These are phyloP conservation scores for Colletotrichum tamarilloi DNA, from an alignment of 2,329 filamentous ascomycete species.

Conservation along the genomic window DNA sequence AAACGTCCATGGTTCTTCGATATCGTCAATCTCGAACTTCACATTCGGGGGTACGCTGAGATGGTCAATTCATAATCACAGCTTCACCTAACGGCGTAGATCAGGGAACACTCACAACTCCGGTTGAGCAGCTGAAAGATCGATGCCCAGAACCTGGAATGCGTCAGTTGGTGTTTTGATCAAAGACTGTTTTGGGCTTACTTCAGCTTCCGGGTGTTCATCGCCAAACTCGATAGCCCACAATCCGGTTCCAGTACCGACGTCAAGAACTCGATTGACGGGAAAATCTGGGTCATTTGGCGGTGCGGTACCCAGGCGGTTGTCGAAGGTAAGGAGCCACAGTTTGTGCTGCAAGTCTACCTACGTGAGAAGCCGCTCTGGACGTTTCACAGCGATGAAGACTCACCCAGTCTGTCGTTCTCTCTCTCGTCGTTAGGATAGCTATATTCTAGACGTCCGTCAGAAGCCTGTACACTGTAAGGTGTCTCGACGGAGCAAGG, in stretches of 20 bases:
- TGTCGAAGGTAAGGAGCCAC: background rate
- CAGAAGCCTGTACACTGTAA: background rate
- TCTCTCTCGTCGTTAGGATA: constrained; percentile 32
- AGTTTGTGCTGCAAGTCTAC: background rate
- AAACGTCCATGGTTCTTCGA: constrained; percentile 45
- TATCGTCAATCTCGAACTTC: constrained; percentile 53
- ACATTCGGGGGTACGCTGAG: constrained; percentile 49
- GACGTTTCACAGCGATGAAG: background rate
- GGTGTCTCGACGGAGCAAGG: background rate
- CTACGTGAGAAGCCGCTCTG: background rate
- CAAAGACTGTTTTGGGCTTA: background rate
- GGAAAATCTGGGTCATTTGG: constrained; percentile 13
- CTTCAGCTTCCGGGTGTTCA: constrained; percentile 38
- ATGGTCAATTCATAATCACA: background rate
- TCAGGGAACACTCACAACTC: constrained; percentile 53
- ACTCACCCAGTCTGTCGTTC: constrained; percentile 27
- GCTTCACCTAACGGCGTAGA: no score
- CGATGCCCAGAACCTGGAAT: constrained; percentile 39
- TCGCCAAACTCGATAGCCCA: constrained; percentile 47
- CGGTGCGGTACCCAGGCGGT: background rate
- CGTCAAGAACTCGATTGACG: constrained; percentile 39
- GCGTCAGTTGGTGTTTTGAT: background rate
- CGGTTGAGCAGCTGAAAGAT: constrained; percentile 47
- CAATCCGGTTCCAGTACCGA: constrained; percentile 45
- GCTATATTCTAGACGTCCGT: constrained; percentile 11